phyloP scores from a whole-genome alignment of 75 land plant species.

The Larix kaempferi region DNA sequence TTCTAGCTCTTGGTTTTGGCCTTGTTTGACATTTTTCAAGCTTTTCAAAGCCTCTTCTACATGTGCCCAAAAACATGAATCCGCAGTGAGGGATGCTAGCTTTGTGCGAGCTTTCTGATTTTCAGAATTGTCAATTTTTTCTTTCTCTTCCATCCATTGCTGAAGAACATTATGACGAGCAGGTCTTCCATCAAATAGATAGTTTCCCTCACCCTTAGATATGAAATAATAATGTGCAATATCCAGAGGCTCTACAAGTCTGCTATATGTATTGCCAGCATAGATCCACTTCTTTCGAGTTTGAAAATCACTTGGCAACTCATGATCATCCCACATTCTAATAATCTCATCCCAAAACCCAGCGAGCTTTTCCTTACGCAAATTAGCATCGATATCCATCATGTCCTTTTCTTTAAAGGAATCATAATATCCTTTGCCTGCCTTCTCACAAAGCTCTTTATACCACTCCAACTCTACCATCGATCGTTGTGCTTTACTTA shows the following conservation, averaged over 20 bases:
- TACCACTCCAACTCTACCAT: constrained; percentile 7
- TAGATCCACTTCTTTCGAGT: constrained; percentile 14
- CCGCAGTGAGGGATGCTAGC: no score
- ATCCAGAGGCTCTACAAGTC: constrained; percentile 19
- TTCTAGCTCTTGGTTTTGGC: no score
- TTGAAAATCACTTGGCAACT: constrained; percentile 11
- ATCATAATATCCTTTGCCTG: background rate
- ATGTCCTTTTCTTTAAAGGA: background rate
- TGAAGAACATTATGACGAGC: no score
- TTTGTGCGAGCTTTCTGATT: no score
- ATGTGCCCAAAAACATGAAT: no score
- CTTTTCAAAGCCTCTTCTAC: no score
- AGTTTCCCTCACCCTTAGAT: background rate
- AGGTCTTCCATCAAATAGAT: background rate
- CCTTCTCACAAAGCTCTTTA: background rate
- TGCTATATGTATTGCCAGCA: constrained; percentile 12
- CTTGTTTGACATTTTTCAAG: no score
- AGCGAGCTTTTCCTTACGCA: background rate
- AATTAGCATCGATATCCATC: background rate
- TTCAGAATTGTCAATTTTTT: no score
- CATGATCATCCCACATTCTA: background rate
- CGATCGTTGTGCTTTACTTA: background rate
- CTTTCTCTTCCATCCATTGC: no score
- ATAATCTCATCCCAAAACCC: constrained; percentile 15
- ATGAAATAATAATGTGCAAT: background rate